A percentile compares a stretch with the other conserved stretches of the same genome.
phyloP scores from a whole-genome alignment of 495 filamentous ascomycete species.

The Annulohypoxylon moriforme region DNA sequence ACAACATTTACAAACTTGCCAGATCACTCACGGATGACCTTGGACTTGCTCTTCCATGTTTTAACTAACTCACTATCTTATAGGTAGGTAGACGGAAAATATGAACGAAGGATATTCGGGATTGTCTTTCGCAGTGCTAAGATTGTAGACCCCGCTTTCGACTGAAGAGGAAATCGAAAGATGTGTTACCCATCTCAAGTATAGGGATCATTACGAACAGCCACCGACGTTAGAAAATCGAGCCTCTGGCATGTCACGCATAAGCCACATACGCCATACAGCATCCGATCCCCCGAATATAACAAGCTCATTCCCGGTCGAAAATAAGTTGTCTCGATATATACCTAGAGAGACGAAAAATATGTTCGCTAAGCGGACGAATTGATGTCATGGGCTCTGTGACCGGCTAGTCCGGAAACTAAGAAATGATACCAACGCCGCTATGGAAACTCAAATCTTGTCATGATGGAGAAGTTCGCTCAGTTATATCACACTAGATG shows the following conservation, averaged over 20 bases:
- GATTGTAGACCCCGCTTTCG: background rate
- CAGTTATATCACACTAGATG: background rate
- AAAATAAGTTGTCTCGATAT: background rate
- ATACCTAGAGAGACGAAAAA: background rate
- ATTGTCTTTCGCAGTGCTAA: background rate
- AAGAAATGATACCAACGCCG: background rate
- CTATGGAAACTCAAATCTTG: constrained; percentile 21
- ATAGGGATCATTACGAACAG: no score
- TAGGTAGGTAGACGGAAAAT: background rate
- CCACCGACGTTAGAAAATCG: no score
- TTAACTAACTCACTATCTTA: background rate
- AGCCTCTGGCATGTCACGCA: no score
- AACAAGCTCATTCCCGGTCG: background rate
- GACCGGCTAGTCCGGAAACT: constrained; percentile 11
- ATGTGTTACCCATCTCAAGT: no score
- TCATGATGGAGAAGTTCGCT: constrained; percentile 4
- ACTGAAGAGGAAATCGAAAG: no score
- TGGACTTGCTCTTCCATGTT: constrained; percentile 20
- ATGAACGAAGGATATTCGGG: background rate
- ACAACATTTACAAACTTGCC: constrained; percentile 12
- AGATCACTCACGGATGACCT: constrained; percentile 30
- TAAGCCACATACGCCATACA: no score
- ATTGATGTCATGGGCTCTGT: constrained; percentile 28
- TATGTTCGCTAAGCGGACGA: background rate
- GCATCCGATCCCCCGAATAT: background rate